A percentile compares a stretch with the other conserved stretches of the same genome.
These are phyloP conservation scores for Alternaria sp. DNA, from an alignment of 2,329 filamentous ascomycete genomes.

Conservation along the genomic window DNA sequence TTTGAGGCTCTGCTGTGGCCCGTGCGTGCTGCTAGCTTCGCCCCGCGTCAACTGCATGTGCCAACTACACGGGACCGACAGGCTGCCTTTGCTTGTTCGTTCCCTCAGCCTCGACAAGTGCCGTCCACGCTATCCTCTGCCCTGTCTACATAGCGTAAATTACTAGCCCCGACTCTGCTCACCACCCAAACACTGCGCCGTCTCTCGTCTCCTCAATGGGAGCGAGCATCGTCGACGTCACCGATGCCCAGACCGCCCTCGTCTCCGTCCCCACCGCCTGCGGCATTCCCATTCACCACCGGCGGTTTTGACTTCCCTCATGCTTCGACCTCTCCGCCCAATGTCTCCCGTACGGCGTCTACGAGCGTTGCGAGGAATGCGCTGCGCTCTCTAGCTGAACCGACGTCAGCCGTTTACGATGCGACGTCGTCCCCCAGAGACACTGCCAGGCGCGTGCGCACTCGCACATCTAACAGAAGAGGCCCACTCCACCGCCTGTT, in stretches of 20 bases:
- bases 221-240: slow-evolving; percentile 33
- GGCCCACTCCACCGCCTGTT: slow-evolving; percentile 31
- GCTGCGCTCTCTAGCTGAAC: slow-evolving; percentile 17
- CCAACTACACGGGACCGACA: slow-evolving; percentile 2
- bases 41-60: neutral
- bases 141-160: neutral
- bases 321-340: slow-evolving; percentile 44
- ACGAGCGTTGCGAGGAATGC: slow-evolving; percentile 12
- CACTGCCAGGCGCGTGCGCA: slow-evolving; percentile 17
- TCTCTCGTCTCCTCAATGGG: slow-evolving; percentile 17
- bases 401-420: slow-evolving; percentile 16
- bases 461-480: slow-evolving; percentile 21
- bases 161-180: neutral
- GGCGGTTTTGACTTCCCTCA: slow-evolving; percentile 58
- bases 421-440: slow-evolving; percentile 15
- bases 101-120: slow-evolving; percentile 4
- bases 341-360: slow-evolving; percentile 11
- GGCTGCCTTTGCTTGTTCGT: neutral
- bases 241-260: slow-evolving; percentile 42
- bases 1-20: neutral
- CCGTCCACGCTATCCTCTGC: neutral
- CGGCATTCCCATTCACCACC: slow-evolving; percentile 44
- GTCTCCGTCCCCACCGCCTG: slow-evolving; percentile 38
- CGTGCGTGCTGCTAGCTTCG: neutral
- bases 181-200: neutral